Conservation (phyloP, 2,329 filamentous ascomycete genomes). For the Madurella fahalii region DNA sequence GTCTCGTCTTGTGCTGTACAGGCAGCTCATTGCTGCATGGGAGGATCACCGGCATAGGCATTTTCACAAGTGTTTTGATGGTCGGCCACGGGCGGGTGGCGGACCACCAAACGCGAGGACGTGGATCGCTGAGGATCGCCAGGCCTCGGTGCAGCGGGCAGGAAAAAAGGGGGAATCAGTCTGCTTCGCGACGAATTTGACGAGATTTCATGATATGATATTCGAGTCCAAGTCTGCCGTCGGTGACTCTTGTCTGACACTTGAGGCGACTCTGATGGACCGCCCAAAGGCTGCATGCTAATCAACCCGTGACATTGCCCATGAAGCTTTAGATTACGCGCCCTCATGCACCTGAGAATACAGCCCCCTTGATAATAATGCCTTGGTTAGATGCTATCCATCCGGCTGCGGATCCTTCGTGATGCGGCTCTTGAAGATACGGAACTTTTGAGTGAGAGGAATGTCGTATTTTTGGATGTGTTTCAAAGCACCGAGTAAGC, state of each 20-base stretch:
- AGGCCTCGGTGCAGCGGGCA: slow-evolving; percentile 49
- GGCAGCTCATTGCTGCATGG: slow-evolving; percentile 45
- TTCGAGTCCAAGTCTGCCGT: slow-evolving; percentile 1
- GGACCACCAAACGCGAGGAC: slow-evolving; percentile 50
- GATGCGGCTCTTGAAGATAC: background rate
- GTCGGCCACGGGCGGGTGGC: slow-evolving; percentile 29
- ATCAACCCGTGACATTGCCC: background rate
- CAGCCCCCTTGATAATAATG: background rate
- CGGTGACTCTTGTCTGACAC: background rate
- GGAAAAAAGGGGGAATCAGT: slow-evolving; percentile 42
- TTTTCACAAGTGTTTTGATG: slow-evolving; percentile 52
- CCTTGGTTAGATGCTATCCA: background rate
- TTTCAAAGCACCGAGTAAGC: background rate
- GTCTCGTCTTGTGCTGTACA: slow-evolving; percentile 39
- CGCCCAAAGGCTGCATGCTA: background rate
- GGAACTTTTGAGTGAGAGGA: background rate
- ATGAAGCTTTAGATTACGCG: background rate
- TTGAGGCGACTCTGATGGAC: background rate
- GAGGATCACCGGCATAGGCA: slow-evolving; percentile 57
- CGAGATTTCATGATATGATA: slow-evolving; percentile 44
- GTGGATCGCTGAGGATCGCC: slow-evolving; percentile 61
- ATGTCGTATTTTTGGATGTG: slow-evolving; percentile 9
- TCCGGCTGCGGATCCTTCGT: background rate
- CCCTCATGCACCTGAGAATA: background rate
- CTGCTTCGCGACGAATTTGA: slow-evolving; percentile 57